Percentiles rank a stretch among this genome's conserved stretches.
phyloP scores from a whole-genome alignment of 495 filamentous ascomycete species.

The Tuber calosporum region DNA sequence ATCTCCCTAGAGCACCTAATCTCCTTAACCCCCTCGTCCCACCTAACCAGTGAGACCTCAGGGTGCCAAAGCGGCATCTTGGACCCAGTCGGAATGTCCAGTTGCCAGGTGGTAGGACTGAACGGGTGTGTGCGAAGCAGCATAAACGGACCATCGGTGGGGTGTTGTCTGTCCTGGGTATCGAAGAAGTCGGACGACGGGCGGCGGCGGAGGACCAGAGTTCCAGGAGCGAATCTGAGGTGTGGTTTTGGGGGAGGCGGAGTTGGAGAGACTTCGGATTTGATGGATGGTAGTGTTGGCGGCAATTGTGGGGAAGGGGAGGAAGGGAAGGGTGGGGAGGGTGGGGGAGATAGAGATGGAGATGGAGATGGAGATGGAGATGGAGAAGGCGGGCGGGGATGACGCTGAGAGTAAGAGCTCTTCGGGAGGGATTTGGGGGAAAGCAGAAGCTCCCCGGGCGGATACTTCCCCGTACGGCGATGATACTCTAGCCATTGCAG shows the following conservation, averaged over 20 bases:
- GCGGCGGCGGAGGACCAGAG: slow-evolving; percentile 29
- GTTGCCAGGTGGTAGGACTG: slow-evolving; percentile 2
- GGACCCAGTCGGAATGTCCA: not conserved
- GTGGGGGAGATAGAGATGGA: not conserved
- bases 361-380: not conserved
- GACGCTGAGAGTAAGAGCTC: not conserved
- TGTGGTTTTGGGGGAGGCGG: not conserved
- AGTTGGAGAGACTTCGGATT: not conserved
- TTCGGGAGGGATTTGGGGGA: not conserved
- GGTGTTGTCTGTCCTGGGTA: slow-evolving; percentile 16
- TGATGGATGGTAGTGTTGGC: not conserved
- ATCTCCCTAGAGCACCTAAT: not conserved
- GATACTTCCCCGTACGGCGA: not conserved
- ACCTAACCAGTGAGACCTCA: not conserved
- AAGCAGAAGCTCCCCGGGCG: not conserved
- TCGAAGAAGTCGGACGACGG: slow-evolving; percentile 9
- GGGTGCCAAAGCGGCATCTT: slow-evolving; percentile 2
- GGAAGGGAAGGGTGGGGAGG: not conserved
- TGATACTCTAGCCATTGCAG: not conserved
- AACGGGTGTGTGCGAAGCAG: slow-evolving; percentile 10
- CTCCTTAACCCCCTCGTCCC: not conserved
- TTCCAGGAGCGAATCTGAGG: slow-evolving; percentile 17
- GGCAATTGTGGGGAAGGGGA: not conserved
- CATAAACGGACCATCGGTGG: slow-evolving; percentile 33
- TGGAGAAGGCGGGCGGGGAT: not conserved